Percentiles rank a stretch among this genome's conserved stretches.
These are phyloP conservation scores for Penicillium glabrum DNA, from an alignment of 2,329 filamentous ascomycete species.

Conservation along the genomic window DNA sequence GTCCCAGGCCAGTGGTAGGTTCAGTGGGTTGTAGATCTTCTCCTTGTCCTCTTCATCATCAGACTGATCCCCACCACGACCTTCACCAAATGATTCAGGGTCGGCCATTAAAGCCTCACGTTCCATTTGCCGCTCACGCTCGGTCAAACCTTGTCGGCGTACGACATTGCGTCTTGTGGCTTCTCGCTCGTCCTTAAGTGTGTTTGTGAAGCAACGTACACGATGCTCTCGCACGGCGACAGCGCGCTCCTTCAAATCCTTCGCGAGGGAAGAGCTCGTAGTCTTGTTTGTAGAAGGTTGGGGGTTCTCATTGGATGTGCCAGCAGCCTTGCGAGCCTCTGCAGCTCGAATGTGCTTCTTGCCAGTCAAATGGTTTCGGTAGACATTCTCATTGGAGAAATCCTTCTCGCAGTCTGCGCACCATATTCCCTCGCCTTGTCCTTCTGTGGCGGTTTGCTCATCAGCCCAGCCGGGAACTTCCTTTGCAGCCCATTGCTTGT, in stretches of 20 bases:
- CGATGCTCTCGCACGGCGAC: conserved; percentile 87
- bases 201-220: conserved; percentile 73
- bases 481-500: conserved; percentile 76
- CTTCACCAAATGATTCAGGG: conserved; percentile 40
- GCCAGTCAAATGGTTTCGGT: conserved; percentile 81
- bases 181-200: conserved; percentile 82
- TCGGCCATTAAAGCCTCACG: conserved; percentile 80
- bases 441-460: conserved; percentile 52
- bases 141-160: conserved; percentile 95
- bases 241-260: conserved; percentile 77
- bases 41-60: conserved; percentile 72
- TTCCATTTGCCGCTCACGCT: conserved; percentile 91
- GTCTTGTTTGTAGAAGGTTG: conserved; percentile 16
- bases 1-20: conserved; percentile 94
- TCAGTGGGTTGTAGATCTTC: conserved; percentile 94
- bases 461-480: conserved; percentile 76
- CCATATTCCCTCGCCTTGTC: conserved; percentile 71
- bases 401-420: conserved; percentile 91
- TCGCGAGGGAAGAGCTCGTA: conserved; percentile 23
- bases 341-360: conserved; percentile 91
- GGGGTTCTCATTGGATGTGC: conserved; percentile 38
- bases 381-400: conserved; percentile 94
- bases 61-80: conserved; percentile 58
- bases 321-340: conserved; percentile 57
- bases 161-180: conserved; percentile 95